Conservation (phyloP, 257 asterid species). For the Solanum arcanum region DNA sequence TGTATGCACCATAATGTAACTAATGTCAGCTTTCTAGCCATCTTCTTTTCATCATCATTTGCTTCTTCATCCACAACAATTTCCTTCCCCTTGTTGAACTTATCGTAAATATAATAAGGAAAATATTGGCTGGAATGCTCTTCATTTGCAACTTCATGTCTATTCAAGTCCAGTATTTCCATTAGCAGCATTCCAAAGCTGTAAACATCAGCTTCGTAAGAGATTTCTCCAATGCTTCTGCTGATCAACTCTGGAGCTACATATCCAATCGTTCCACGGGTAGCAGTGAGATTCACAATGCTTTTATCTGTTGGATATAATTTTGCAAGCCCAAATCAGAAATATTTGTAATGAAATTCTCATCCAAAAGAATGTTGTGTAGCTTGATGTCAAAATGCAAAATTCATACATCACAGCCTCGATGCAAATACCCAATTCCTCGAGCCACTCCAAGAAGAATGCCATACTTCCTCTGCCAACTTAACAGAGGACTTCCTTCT, state of each 20-base stretch:
- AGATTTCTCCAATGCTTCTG: neutral
- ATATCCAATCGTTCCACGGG: neutral
- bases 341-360: neutral
- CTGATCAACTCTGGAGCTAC: neutral
- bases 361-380: neutral
- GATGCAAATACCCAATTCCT: neutral
- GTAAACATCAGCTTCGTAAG: neutral
- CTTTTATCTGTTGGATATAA: neutral
- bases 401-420: neutral
- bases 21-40: neutral
- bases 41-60: neutral
- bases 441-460: constrained; percentile 27
- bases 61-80: neutral
- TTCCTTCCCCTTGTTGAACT: neutral
- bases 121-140: neutral
- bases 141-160: neutral
- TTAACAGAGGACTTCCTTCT: neutral
- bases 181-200: neutral
- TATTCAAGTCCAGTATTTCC: neutral
- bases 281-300: neutral
- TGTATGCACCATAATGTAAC: neutral
- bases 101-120: neutral
- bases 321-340: neutral
- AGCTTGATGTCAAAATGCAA: neutral
- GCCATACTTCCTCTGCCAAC: constrained; percentile 12